Evolutionary conservation across 1,284 basidiomycete species (phyloP).

Genomic region (Butyriboletus appendiculatus): DNA sequence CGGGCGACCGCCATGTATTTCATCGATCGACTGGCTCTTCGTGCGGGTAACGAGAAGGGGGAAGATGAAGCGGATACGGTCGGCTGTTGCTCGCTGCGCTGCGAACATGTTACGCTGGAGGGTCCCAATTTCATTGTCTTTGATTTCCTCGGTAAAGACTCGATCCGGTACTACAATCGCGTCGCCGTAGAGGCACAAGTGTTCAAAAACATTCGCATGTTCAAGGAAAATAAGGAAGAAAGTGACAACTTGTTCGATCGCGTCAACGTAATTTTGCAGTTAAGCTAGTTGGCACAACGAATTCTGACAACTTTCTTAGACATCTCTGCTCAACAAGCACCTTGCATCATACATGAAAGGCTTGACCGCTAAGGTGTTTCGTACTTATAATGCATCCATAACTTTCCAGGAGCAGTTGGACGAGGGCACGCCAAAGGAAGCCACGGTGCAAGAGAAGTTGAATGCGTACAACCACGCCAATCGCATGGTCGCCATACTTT

Average conservation of each 20-base stretch:
- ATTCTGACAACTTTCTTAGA: slow-evolving; percentile 50
- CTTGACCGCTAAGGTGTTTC: slow-evolving; percentile 96
- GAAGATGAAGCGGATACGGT: slow-evolving; percentile 98
- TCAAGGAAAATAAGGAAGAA: slow-evolving; percentile 88
- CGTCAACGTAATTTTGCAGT: slow-evolving; percentile 61
- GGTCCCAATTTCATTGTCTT: slow-evolving; percentile 86
- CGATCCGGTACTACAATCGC: slow-evolving; percentile 92
- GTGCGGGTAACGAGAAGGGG: slow-evolving; percentile 97
- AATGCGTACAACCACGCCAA: slow-evolving; percentile 96
- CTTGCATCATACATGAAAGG: slow-evolving; percentile 93
- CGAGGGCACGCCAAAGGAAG: slow-evolving; percentile 68
- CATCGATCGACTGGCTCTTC: slow-evolving; percentile 92
- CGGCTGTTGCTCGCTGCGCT: slow-evolving; percentile 94
- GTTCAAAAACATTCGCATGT: slow-evolving; percentile 89
- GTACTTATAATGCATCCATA: slow-evolving; percentile 96
- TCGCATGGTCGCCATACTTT: slow-evolving; percentile 91
- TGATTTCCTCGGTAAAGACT: slow-evolving; percentile 98
- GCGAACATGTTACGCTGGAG: slow-evolving; percentile 91
- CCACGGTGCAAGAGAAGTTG: slow-evolving; percentile 87
- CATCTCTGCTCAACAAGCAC: slow-evolving; percentile 85
- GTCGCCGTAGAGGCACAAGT: slow-evolving; percentile 86
- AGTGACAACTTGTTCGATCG: slow-evolving; percentile 94
- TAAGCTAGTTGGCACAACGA: slow-evolving; percentile 4
- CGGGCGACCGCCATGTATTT: slow-evolving; percentile 97
- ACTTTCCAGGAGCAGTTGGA: slow-evolving; percentile 92